Percentiles rank a stretch among this genome's conserved stretches.
Evolutionary conservation across 768 basidiomycete species (phyloP).

Genomic region (Auricularia heimuer): DNA sequence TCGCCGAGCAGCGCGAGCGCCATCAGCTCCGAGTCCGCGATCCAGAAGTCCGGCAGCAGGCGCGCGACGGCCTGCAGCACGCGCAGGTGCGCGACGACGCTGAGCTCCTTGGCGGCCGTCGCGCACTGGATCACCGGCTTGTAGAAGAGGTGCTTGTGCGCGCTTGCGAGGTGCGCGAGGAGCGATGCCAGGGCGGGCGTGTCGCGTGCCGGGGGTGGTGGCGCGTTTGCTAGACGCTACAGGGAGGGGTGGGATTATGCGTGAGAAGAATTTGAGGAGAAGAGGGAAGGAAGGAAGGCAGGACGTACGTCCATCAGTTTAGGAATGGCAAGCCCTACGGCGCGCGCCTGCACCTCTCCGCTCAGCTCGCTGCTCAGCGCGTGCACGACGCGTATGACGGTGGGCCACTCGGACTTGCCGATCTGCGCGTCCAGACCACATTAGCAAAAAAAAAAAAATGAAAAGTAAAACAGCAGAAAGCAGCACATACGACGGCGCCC

Average conservation of each 20-base stretch:
- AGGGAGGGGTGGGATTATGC: not conserved
- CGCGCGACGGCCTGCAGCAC: slow-evolving; percentile 41
- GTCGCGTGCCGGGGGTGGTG: slow-evolving; percentile 41
- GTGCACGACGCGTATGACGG: slow-evolving; percentile 7
- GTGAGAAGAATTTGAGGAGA: too few relatives aligned
- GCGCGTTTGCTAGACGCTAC: slow-evolving; percentile 5
- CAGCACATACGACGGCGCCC: slow-evolving; percentile 30
- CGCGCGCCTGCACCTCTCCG: slow-evolving; percentile 2
- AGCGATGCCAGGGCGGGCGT: slow-evolving; percentile 38
- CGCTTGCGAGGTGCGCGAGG: slow-evolving; percentile 39
- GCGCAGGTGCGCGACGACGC: slow-evolving; percentile 49
- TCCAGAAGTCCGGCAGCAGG: slow-evolving; percentile 56
- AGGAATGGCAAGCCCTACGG: slow-evolving; percentile 6
- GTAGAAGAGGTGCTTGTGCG: slow-evolving; percentile 56
- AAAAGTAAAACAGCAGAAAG: not conserved
- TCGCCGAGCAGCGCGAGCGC: slow-evolving; percentile 57
- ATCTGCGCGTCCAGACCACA: slow-evolving; percentile 1
- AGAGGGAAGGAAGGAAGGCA: too few relatives aligned
- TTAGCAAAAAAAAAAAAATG: not conserved
- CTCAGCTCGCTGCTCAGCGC: not conserved
- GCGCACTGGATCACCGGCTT: slow-evolving; percentile 65
- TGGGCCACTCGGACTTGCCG: slow-evolving; percentile 9
- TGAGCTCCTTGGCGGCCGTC: slow-evolving; percentile 50
- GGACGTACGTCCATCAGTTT: slow-evolving; percentile 6
- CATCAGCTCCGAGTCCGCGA: slow-evolving; percentile 63